A percentile compares a stretch with the other conserved stretches of the same genome.
These are phyloP conservation scores for Mycena galopus DNA, from an alignment of 768 basidiomycete genomes.

Conservation along the genomic window DNA sequence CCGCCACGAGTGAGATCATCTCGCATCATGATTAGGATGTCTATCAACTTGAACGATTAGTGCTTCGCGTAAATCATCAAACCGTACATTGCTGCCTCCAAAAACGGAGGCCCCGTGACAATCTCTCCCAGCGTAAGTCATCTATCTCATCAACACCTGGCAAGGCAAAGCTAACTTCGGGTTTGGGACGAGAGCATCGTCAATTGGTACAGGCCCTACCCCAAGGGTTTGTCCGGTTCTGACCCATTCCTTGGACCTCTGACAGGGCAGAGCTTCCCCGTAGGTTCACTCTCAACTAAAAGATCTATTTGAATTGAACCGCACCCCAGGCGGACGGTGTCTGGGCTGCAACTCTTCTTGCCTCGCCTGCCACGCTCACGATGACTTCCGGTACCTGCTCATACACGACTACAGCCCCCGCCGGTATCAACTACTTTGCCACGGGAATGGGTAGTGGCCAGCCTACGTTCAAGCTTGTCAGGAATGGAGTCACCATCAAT, in stretches of 20 bases:
- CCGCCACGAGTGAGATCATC: neutral
- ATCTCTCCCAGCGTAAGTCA: neutral
- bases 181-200: neutral
- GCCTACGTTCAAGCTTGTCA: neutral
- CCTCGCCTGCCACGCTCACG: neutral
- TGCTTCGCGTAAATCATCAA: constrained; percentile 7
- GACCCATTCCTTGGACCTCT: neutral
- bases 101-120: neutral
- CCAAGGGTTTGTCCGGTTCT: neutral
- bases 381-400: neutral
- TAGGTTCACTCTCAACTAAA: neutral
- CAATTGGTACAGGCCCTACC: neutral
- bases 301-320: neutral
- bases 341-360: neutral
- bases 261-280: neutral
- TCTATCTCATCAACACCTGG: neutral
- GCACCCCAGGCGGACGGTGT: neutral
- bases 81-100: constrained; percentile 3
- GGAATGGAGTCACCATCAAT: neutral
- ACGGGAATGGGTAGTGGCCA: neutral
- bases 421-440: constrained; percentile 5
- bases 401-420: neutral
- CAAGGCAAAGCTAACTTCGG: neutral
- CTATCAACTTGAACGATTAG: neutral
- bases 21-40: neutral